phyloP scores from a whole-genome alignment of 345 rosid genomes.

The Linum trigynum region DNA sequence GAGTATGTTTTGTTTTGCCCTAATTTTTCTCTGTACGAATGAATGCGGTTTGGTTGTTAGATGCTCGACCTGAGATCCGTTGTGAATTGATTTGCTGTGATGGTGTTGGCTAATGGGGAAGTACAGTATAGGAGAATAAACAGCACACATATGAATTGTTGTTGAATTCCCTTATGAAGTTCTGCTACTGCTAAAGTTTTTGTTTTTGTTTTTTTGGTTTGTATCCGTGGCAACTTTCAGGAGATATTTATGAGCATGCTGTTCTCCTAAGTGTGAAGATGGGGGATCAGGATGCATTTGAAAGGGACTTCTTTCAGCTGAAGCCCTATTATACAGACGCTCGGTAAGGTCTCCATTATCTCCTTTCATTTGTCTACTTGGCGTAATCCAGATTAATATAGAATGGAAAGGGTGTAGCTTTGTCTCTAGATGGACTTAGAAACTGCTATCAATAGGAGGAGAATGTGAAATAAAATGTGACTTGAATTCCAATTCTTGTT shows the following conservation, averaged over 20 bases:
- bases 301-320: conserved; percentile 92
- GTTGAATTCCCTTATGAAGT: background rate
- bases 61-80: background rate
- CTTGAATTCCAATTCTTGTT: background rate
- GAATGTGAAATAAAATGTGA: background rate
- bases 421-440: background rate
- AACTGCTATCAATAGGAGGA: background rate
- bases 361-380: background rate
- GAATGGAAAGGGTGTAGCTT: background rate
- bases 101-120: background rate
- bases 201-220: background rate
- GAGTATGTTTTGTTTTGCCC: conserved; percentile 28
- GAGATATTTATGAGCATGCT: conserved; percentile 89
- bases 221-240: conserved; percentile 21
- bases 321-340: conserved; percentile 91
- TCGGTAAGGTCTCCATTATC: conserved; percentile 31
- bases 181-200: background rate
- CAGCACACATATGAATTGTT: background rate
- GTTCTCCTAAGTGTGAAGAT: conserved; percentile 77
- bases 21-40: background rate
- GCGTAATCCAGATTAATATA: background rate
- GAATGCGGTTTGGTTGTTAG: background rate
- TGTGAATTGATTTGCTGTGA: background rate
- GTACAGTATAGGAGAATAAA: too few species aligned
- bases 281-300: conserved; percentile 95